These are phyloP conservation scores for Lepraria neglecta DNA, from an alignment of 495 filamentous ascomycete species.

Conservation along the genomic window DNA sequence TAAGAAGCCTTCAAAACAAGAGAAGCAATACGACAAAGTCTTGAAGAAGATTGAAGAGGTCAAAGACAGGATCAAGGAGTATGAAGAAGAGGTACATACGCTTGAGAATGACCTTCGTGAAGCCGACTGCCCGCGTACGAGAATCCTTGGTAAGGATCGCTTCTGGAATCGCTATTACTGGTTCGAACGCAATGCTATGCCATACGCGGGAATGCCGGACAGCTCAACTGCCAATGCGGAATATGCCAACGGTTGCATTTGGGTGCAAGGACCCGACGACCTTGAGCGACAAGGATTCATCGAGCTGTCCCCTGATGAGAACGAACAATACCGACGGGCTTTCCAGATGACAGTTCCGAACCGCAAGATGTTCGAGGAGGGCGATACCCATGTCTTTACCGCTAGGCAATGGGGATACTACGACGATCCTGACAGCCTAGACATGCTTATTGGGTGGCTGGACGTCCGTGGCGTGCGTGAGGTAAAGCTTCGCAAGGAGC, in stretches of 20 bases:
- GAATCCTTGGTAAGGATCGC: constrained; percentile 81
- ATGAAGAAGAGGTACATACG: constrained; percentile 74
- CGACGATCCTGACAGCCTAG: constrained; percentile 68
- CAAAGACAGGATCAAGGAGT: constrained; percentile 67
- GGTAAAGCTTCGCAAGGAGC: constrained; percentile 75
- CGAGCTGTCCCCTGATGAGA: constrained; percentile 63
- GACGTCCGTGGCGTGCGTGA: constrained; percentile 80
- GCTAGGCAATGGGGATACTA: constrained; percentile 88
- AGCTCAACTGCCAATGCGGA: constrained; percentile 80
- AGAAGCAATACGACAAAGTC: constrained; percentile 76
- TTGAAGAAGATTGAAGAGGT: constrained; percentile 81
- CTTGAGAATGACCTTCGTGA: constrained; percentile 90
- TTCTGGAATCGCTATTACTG: constrained; percentile 99
- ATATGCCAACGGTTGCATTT: constrained; percentile 91
- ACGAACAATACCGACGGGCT: constrained; percentile 51
- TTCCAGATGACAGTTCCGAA: constrained; percentile 77
- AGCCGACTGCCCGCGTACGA: constrained; percentile 84
- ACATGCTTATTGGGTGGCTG: constrained; percentile 77
- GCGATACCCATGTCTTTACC: constrained; percentile 64
- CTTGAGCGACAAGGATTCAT: constrained; percentile 81
- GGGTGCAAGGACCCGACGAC: constrained; percentile 93
- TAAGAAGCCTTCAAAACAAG: constrained; percentile 78
- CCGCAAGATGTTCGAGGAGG: constrained; percentile 82
- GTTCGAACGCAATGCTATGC: constrained; percentile 99
- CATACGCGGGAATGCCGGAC: constrained; percentile 77